Percentiles rank a stretch among this genome's conserved stretches.
Conservation (phyloP, 176 grass and related monocot species). For the Dactylis glomerata region DNA sequence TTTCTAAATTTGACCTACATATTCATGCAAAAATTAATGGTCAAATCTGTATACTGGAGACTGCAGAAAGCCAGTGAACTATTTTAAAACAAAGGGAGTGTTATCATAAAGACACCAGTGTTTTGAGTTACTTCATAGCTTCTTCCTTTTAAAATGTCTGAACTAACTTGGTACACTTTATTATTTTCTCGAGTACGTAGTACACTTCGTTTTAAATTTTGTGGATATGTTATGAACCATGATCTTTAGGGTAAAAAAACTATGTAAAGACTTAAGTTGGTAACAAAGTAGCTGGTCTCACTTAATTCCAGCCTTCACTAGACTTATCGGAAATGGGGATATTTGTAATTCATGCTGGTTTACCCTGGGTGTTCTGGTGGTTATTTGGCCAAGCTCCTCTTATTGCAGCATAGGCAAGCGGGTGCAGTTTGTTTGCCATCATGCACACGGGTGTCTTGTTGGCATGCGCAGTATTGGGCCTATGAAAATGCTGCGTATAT, state of each 20-base stretch:
- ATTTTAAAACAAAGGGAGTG: neutral
- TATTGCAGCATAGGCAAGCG: neutral
- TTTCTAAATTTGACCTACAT: neutral
- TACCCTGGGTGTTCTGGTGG: neutral
- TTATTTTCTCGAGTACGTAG: neutral
- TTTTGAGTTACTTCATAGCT: neutral
- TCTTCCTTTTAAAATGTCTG: neutral
- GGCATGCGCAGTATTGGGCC: neutral
- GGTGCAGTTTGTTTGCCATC: neutral
- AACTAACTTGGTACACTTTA: neutral
- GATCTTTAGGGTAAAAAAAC: neutral
- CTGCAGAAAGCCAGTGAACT: neutral
- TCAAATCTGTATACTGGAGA: neutral
- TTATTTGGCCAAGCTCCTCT: neutral
- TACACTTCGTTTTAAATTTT: neutral
- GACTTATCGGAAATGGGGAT: neutral
- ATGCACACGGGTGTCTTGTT: neutral
- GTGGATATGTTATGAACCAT: neutral
- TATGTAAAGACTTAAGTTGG: neutral
- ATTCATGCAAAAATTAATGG: neutral
- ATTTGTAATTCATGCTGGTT: neutral
- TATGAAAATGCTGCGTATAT: neutral
- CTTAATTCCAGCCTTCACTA: neutral
- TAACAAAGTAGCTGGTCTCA: neutral
- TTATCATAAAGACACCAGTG: neutral